Base-by-base conservation (phyloP, 208 protist species). In the Crithidia bombi region DNA sequence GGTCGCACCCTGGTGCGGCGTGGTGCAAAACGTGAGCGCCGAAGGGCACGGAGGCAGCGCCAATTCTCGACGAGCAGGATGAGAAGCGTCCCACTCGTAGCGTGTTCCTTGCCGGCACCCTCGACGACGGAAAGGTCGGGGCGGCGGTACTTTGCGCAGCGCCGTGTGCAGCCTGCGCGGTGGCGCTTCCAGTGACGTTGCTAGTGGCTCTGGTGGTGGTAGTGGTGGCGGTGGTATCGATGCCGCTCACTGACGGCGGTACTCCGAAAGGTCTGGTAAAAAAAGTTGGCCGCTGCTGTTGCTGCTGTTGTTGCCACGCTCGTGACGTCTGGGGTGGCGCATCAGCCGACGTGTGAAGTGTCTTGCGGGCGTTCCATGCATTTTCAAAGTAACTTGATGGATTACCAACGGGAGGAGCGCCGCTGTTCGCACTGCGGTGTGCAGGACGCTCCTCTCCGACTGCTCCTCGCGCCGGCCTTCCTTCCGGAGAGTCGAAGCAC, bases 341-440 rank as follows among this genome's bases (percentile, higher is more conserved):
- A n/a, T 19, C 39, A 3, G 58, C 43, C 10, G 43, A 21, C 3
- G 28, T 19, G 41, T 64, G 43, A 1, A 32, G 3, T 4, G 25
- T 23, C 19, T 44, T 50, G 4, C 43, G 38, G 17, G 43, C 30
- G 26, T 26, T 28, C 59, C 59, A 54, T 32, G 17, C 11, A 14
- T 41, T 44, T 11, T 51, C 59, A 30, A 65, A 51, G 59, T 65
- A 65, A 3, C 10, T 4, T 11, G 41, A 35, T 28, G 57, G 57
- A 1, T 41, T 25, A 11, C 19, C 21, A 25, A 23, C n/a, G n/a
- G n/a, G 10, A 11, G 17, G 3, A 1, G 41, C 41, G 1, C 4
- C 26, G 41, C 28, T 50, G 41, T 36, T 38, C 1, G 17, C 17
- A 19, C 10, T 26, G 17, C 28, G 19, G 19, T 23, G 28, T 41